Conservation (phyloP, 495 filamentous ascomycete genomes). For the Hyaloscypha bicolor region DNA sequence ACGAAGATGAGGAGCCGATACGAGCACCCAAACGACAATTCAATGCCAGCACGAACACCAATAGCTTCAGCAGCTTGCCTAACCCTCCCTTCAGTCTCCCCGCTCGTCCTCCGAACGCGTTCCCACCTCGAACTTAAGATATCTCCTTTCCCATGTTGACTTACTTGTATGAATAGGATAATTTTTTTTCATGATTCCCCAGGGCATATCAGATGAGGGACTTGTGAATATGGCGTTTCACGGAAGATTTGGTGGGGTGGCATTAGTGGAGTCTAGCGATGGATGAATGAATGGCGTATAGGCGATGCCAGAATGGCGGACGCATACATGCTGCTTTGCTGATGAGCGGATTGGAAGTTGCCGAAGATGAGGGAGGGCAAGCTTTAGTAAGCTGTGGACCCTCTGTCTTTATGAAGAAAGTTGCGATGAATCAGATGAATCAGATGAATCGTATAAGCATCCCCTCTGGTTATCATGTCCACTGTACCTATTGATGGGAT, state of each 20-base stretch:
- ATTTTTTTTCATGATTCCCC: constrained; percentile 15
- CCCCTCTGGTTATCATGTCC: too few species aligned
- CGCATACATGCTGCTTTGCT: background rate
- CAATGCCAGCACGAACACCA: constrained; percentile 20
- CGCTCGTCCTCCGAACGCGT: constrained; percentile 7
- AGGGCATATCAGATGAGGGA: constrained; percentile 5
- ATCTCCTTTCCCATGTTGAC: background rate
- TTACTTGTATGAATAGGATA: constrained; percentile 8
- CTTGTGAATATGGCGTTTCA: background rate
- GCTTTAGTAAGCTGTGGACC: too few species aligned
- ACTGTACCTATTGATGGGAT: too few species aligned
- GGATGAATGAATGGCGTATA: background rate
- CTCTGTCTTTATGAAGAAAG: too few species aligned
- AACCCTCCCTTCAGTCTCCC: constrained; percentile 6
- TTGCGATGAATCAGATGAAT: too few species aligned
- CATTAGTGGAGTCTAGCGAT: background rate
- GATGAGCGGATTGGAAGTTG: background rate
- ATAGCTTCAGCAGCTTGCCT: background rate
- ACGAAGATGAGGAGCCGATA: constrained; percentile 69
- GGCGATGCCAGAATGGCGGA: background rate
- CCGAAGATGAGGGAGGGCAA: too few species aligned
- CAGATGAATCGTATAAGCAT: too few species aligned
- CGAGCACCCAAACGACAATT: constrained; percentile 58
- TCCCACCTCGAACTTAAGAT: background rate
- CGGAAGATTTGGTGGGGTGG: constrained; percentile 2